phyloP scores from a whole-genome alignment of 495 filamentous ascomycete species.

The Articulospora tetracladia region DNA sequence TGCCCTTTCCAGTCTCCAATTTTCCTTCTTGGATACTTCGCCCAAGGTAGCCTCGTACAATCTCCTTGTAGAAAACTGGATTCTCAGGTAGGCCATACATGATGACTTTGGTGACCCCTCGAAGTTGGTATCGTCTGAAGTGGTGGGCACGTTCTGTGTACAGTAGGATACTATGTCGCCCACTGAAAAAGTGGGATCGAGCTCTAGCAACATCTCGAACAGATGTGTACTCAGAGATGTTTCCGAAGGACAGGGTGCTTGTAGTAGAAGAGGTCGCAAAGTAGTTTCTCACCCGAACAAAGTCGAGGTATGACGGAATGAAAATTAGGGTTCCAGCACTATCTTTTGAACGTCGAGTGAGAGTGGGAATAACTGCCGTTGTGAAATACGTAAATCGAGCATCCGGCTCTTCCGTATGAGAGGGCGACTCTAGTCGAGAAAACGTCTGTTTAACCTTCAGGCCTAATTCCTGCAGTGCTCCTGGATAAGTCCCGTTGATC shows the following conservation, averaged over 20 bases:
- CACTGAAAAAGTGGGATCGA: slow-evolving; percentile 79
- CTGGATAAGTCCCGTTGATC: slow-evolving; percentile 59
- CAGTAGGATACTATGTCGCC: slow-evolving; percentile 75
- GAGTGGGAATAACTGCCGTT: slow-evolving; percentile 67
- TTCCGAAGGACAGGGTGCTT: slow-evolving; percentile 70
- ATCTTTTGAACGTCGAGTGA: slow-evolving; percentile 54
- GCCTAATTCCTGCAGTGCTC: slow-evolving; percentile 60
- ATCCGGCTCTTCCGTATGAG: slow-evolving; percentile 72
- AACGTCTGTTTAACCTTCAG: slow-evolving; percentile 81
- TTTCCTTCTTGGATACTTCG: slow-evolving; percentile 49
- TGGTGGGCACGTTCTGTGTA: slow-evolving; percentile 95
- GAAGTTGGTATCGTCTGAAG: slow-evolving; percentile 77
- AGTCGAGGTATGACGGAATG: slow-evolving; percentile 90
- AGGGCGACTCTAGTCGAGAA: slow-evolving; percentile 73
- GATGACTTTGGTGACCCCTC: slow-evolving; percentile 73
- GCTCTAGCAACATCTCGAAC: slow-evolving; percentile 73
- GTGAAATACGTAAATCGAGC: slow-evolving; percentile 90
- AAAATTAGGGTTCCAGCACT: slow-evolving; percentile 70
- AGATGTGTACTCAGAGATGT: slow-evolving; percentile 83
- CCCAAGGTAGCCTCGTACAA: slow-evolving; percentile 66
- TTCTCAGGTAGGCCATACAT: slow-evolving; percentile 91
- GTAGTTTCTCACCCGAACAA: slow-evolving; percentile 87
- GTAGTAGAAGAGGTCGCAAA: slow-evolving; percentile 70
- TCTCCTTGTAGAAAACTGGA: slow-evolving; percentile 80
- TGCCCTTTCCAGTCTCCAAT: slow-evolving; percentile 46